Conservation (phyloP, 75 land plant species). For the Isoetes taiwanensis region DNA sequence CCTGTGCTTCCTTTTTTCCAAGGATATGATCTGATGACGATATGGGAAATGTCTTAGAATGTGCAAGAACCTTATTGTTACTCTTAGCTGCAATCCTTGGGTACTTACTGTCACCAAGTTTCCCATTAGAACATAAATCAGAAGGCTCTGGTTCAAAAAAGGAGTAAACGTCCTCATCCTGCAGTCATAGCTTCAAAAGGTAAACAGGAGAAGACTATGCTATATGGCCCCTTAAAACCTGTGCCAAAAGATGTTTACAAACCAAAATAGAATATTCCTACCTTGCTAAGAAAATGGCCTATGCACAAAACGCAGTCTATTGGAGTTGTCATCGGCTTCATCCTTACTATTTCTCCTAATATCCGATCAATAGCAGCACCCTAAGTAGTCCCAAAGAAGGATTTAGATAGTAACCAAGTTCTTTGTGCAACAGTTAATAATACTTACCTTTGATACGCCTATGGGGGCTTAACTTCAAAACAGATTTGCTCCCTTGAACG, state of each 20-base stretch:
- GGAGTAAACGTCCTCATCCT: constrained; percentile 3
- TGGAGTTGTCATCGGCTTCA: neutral
- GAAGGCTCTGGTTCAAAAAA: constrained; percentile 6
- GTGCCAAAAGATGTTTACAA: neutral
- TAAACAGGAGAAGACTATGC: neutral
- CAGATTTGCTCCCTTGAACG: constrained; percentile 5
- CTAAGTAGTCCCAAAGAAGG: no score
- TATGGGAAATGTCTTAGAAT: no score
- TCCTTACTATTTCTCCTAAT: neutral
- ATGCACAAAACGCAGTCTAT: neutral
- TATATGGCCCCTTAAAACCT: neutral
- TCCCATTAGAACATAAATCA: constrained; percentile 16
- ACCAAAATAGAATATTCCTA: neutral
- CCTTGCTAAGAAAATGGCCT: constrained; percentile 4
- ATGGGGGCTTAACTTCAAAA: constrained; percentile 5
- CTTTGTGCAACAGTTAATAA: no score
- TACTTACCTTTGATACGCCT: constrained; percentile 7
- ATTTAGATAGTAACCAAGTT: no score
- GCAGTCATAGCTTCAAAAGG: neutral
- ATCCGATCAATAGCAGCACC: constrained; percentile 8
- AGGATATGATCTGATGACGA: no score
- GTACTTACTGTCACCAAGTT: no score
- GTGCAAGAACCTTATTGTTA: no score
- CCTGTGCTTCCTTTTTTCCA: no score
- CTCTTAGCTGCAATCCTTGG: no score